These are phyloP conservation scores for Tulasnella sp. DNA, from an alignment of 768 basidiomycete genomes.

Conservation along the genomic window DNA sequence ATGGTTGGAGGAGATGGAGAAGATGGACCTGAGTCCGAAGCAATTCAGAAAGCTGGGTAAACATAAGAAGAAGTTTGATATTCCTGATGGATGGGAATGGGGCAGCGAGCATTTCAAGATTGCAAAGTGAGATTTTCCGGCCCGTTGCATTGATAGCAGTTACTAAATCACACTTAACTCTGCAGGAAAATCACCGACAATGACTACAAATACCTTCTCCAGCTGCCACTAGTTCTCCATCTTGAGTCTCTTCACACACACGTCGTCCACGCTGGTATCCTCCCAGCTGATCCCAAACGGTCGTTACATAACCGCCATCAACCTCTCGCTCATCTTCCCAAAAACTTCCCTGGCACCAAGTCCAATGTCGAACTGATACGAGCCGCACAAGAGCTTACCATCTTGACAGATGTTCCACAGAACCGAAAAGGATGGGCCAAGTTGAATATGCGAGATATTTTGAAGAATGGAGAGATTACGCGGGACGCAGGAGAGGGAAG, in stretches of 20 bases:
- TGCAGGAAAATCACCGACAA: slow-evolving; percentile 40
- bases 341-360: slow-evolving; percentile 9
- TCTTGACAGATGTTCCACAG: slow-evolving; percentile 58
- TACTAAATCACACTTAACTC: neutral
- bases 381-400: slow-evolving; percentile 47
- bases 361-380: slow-evolving; percentile 30
- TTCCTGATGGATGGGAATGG: slow-evolving; percentile 61
- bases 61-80: slow-evolving; percentile 27
- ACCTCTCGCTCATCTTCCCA: slow-evolving; percentile 56
- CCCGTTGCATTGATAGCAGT: slow-evolving; percentile 5
- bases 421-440: slow-evolving; percentile 66
- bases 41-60: slow-evolving; percentile 22
- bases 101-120: slow-evolving; percentile 65
- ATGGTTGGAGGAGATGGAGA: slow-evolving; percentile 38
- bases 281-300: slow-evolving; percentile 54
- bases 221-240: slow-evolving; percentile 63
- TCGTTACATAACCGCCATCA: slow-evolving; percentile 41
- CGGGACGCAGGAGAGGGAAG: slow-evolving; percentile 35
- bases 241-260: slow-evolving; percentile 60
- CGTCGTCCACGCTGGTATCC: slow-evolving; percentile 73
- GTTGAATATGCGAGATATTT: slow-evolving; percentile 56
- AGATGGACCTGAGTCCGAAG: slow-evolving; percentile 25
- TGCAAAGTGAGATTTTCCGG: slow-evolving; percentile 37
- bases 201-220: slow-evolving; percentile 58
- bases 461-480: slow-evolving; percentile 32